Evolutionary conservation across 306 rosid species (phyloP).

Genomic region (Cucurbita maxima): DNA sequence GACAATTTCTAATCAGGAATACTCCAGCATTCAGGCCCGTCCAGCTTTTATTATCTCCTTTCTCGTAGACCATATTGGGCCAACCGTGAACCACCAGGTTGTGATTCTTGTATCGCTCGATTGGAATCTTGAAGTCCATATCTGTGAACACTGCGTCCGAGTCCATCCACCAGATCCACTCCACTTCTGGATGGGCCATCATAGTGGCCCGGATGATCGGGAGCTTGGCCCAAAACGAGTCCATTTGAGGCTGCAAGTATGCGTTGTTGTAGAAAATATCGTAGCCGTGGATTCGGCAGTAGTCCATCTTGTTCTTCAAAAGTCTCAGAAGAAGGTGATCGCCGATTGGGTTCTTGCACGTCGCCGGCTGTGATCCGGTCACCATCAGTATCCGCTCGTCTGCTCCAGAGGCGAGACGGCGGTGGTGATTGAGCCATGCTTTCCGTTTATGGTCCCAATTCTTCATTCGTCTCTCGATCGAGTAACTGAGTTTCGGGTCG

Average conservation of each 20-base stretch:
- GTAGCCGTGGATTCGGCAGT: constrained; percentile 56
- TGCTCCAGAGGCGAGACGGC: constrained; percentile 27
- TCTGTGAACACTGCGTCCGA: constrained; percentile 82
- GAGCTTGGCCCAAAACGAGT: constrained; percentile 62
- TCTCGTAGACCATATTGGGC: constrained; percentile 36
- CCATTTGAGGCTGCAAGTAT: constrained; percentile 49
- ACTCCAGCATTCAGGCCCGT: constrained; percentile 92
- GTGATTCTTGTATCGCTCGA: constrained; percentile 42
- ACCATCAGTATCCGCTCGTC: constrained; percentile 22
- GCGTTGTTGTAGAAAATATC: constrained; percentile 64
- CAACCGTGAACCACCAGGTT: constrained; percentile 71
- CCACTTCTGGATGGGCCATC: constrained; percentile 87
- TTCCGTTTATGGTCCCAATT: constrained; percentile 62
- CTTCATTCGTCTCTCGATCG: constrained; percentile 29
- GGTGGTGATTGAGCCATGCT: constrained; percentile 48
- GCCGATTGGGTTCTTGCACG: constrained; percentile 62
- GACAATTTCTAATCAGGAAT: constrained; percentile 63
- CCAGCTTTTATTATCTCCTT: constrained; percentile 33
- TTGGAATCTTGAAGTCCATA: constrained; percentile 65
- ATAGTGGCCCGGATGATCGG: constrained; percentile 64
- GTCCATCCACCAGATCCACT: constrained; percentile 99
- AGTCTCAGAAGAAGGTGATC: constrained; percentile 48
- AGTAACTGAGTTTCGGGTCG: constrained; percentile 42
- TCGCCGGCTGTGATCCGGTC: constrained; percentile 66
- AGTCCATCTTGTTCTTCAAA: constrained; percentile 80